Evolutionary conservation across 1,284 basidiomycete genomes (phyloP).

Genomic region (Ceratobasidium sp.): DNA sequence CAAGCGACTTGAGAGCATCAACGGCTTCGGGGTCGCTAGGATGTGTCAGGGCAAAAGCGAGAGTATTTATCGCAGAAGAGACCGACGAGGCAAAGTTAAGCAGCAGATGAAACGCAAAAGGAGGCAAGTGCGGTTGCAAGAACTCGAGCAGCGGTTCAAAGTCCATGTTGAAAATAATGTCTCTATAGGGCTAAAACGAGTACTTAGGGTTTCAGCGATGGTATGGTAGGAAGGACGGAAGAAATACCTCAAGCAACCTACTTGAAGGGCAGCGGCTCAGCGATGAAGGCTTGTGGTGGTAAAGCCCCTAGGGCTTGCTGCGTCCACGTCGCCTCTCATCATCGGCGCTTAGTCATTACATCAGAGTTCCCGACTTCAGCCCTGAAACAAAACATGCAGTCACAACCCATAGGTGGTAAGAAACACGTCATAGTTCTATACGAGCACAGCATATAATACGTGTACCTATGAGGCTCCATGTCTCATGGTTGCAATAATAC

Average conservation of each 20-base stretch:
- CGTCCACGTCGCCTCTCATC: constrained; percentile 3
- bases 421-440: too few species aligned
- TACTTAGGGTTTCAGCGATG: not conserved
- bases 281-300: not conserved
- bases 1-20: constrained; percentile 40
- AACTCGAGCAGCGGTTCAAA: constrained; percentile 37
- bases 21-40: constrained; percentile 36
- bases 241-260: not conserved
- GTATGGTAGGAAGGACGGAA: not conserved
- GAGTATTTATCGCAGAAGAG: constrained; percentile 37
- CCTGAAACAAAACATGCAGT: not conserved
- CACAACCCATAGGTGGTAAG: not conserved
- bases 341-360: constrained; percentile 11
- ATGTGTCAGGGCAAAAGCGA: constrained; percentile 28
- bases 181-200: not conserved
- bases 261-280: not conserved
- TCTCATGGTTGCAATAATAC: too few species aligned
- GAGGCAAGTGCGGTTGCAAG: constrained; percentile 35
- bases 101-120: constrained; percentile 33
- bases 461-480: too few species aligned
- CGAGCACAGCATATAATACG: not conserved
- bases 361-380: not conserved
- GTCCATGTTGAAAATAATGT: constrained; percentile 21
- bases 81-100: constrained; percentile 20
- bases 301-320: not conserved